Conservation (phyloP, 306 rosid genomes). For the Sophora flavescens region DNA sequence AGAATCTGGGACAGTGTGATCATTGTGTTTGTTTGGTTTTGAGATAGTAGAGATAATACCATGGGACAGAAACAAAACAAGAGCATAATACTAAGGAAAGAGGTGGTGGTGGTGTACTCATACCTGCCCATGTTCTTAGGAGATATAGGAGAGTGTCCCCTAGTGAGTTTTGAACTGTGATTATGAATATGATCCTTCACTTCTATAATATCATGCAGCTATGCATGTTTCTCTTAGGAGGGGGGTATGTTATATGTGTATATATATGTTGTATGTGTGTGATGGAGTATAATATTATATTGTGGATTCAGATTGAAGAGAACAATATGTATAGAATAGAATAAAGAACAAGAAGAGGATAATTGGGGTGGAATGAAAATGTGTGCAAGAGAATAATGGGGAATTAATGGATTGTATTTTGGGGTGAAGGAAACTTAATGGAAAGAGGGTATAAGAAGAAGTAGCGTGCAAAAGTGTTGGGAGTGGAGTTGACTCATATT, state of each 20-base stretch:
- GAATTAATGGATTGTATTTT: background rate
- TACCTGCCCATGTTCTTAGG: slow-evolving; percentile 57
- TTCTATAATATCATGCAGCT: background rate
- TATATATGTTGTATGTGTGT: background rate
- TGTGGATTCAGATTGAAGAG: slow-evolving; percentile 41
- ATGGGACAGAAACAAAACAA: slow-evolving; percentile 50
- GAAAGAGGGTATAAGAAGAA: slow-evolving; percentile 12
- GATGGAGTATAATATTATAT: background rate
- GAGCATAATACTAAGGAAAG: slow-evolving; percentile 37
- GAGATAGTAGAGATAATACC: slow-evolving; percentile 61
- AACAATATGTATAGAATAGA: background rate
- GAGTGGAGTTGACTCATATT: slow-evolving; percentile 53
- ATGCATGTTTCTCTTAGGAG: background rate
- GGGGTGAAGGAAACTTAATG: background rate
- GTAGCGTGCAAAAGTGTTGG: background rate
- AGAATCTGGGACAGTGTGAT: slow-evolving; percentile 43
- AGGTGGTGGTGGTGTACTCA: slow-evolving; percentile 34
- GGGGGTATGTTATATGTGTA: background rate
- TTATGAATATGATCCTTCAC: background rate
- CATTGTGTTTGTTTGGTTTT: slow-evolving; percentile 61
- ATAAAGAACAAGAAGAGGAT: slow-evolving; percentile 17
- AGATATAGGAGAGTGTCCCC: background rate
- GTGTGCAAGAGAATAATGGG: background rate
- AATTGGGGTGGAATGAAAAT: background rate
- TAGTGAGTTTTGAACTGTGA: slow-evolving; percentile 4